phyloP scores from a whole-genome alignment of 768 basidiomycete genomes.

The Lanmaoa rubissima region DNA sequence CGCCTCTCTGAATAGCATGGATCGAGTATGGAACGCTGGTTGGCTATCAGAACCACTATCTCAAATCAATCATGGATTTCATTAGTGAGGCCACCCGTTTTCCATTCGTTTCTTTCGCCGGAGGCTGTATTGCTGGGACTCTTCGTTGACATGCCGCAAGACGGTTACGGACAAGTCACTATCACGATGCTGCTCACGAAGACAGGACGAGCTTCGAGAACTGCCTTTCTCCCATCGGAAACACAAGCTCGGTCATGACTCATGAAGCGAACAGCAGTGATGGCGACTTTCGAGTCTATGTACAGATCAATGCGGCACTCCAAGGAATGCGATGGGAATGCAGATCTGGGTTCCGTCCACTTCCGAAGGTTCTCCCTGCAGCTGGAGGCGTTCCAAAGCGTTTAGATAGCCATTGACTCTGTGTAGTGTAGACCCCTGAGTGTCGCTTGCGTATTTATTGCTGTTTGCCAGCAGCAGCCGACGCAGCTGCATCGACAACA shows the following conservation, averaged over 20 bases:
- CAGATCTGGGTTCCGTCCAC: not conserved
- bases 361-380: not conserved
- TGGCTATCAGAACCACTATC: too few species aligned
- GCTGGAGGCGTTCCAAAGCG: not conserved
- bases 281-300: not conserved
- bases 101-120: too few species aligned
- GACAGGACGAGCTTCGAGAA: not conserved
- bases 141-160: too few species aligned
- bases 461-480: constrained; percentile 8
- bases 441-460: constrained; percentile 10
- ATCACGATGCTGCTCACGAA: not conserved
- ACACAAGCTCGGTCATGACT: not conserved
- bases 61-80: too few species aligned
- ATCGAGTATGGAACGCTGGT: too few species aligned
- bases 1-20: too few species aligned
- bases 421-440: not conserved
- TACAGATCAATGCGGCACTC: not conserved
- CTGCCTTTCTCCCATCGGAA: not conserved
- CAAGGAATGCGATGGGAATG: not conserved
- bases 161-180: too few species aligned
- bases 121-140: too few species aligned
- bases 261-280: not conserved
- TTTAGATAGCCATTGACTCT: too few species aligned
- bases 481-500: not conserved
- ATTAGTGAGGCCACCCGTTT: too few species aligned